Conservation (phyloP, 2,329 filamentous ascomycete species). For the Bipolaris zeicola region DNA sequence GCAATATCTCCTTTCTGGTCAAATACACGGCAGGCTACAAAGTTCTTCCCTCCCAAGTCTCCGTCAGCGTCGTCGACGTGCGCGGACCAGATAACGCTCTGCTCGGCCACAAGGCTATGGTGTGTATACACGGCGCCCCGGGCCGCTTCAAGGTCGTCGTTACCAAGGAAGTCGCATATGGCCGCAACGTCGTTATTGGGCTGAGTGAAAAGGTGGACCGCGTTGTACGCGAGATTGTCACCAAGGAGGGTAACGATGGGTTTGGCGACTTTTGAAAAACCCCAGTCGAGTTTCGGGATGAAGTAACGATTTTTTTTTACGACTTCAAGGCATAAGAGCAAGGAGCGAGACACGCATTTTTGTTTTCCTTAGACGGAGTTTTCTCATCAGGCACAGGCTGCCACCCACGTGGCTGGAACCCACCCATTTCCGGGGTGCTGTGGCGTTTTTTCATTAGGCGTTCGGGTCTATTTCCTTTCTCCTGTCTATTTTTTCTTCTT, state of each 20-base stretch:
- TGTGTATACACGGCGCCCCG: slow-evolving; percentile 7
- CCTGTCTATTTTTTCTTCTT: neutral
- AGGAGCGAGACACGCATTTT: no score
- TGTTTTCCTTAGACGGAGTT: no score
- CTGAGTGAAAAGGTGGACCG: slow-evolving; percentile 16
- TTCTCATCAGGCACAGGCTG: no score
- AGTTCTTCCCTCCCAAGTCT: slow-evolving; percentile 4
- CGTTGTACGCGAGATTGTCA: neutral
- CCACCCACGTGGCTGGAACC: no score
- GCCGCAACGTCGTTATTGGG: slow-evolving; percentile 1
- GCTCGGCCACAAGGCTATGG: slow-evolving; percentile 9
- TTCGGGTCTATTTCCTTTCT: neutral
- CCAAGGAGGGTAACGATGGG: neutral
- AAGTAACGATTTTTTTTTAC: neutral
- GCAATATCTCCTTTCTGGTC: slow-evolving; percentile 14
- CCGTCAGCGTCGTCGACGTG: slow-evolving; percentile 8
- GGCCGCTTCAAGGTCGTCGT: slow-evolving; percentile 10
- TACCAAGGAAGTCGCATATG: slow-evolving; percentile 1
- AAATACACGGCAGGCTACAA: slow-evolving; percentile 6
- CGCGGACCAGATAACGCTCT: slow-evolving; percentile 3
- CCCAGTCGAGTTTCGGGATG: neutral
- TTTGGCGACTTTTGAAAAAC: slow-evolving; percentile 4
- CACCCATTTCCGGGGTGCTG: no score
- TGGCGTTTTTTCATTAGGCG: no score
- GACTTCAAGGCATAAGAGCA: no score